Conservation (phyloP, 495 filamentous ascomycete species). For the Cercophora samala region DNA sequence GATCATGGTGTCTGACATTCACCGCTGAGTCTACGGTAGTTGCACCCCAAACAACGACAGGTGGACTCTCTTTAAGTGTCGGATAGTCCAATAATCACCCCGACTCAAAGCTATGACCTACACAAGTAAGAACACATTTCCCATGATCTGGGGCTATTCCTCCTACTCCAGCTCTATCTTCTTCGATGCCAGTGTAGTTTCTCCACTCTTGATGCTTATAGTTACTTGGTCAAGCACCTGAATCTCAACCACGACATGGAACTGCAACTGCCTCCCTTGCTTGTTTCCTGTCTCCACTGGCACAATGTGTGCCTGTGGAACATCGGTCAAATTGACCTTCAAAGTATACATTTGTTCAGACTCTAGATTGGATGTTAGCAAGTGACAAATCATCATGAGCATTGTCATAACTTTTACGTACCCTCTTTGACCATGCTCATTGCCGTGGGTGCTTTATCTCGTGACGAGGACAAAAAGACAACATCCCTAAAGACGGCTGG, state of each 20-base stretch:
- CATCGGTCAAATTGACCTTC: conserved; percentile 25
- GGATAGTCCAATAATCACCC: too few relatives aligned
- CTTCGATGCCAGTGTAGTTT: conserved; percentile 9
- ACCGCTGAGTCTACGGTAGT: too few relatives aligned
- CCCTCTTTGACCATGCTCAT: conserved; percentile 5
- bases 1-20: too few relatives aligned
- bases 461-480: conserved; percentile 23
- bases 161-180: conserved; percentile 14
- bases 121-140: not conserved
- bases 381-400: not conserved
- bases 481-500: conserved; percentile 22
- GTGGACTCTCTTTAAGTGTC: too few relatives aligned
- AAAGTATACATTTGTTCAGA: conserved; percentile 16
- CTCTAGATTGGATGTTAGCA: conserved; percentile 12
- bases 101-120: too few relatives aligned
- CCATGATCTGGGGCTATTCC: not conserved
- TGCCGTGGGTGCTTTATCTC: conserved; percentile 20
- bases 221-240: conserved; percentile 20
- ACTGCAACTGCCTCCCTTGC: conserved; percentile 22
- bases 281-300: conserved; percentile 15
- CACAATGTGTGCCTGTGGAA: conserved; percentile 11
- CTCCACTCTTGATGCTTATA: conserved; percentile 26
- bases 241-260: conserved; percentile 25
- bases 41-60: too few relatives aligned
- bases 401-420: not conserved